phyloP scores from a whole-genome alignment of 768 basidiomycete species.

The Mycena kentingensis region DNA sequence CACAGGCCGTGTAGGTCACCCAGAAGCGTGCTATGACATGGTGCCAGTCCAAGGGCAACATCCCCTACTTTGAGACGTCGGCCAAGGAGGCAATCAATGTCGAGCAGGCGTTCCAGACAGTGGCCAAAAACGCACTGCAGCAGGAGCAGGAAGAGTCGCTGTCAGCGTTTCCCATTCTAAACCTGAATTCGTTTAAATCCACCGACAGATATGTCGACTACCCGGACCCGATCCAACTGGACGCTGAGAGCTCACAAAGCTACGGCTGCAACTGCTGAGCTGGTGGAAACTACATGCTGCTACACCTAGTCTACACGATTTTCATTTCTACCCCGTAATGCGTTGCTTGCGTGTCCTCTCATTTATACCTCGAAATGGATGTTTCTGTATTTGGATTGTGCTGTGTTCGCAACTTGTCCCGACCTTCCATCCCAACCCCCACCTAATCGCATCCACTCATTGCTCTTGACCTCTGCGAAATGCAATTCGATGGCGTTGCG shows the following conservation, averaged over 20 bases:
- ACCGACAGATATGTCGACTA: conserved; percentile 89
- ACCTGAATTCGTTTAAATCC: conserved; percentile 6
- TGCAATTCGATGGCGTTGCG: conserved; percentile 39
- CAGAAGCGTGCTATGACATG: conserved; percentile 99
- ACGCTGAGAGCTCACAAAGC: conserved; percentile 87
- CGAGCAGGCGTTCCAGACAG: conserved; percentile 99
- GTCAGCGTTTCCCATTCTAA: conserved; percentile 48
- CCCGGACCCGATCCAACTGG: conserved; percentile 97
- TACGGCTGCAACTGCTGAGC: conserved; percentile 88
- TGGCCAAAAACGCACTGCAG: conserved; percentile 98
- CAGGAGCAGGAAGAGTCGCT: conserved; percentile 96
- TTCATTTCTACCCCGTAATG: conserved; percentile 14
- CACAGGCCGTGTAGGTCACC: conserved; percentile 64
- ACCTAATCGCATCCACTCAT: conserved; percentile 38
- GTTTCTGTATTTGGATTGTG: conserved; percentile 6
- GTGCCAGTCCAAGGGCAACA: conserved; percentile 99
- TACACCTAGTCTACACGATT: conserved; percentile 21
- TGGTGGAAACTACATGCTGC: conserved; percentile 15
- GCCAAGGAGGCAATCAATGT: conserved; percentile 99
- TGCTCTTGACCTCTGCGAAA: conserved; percentile 69
- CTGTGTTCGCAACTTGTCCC: background rate
- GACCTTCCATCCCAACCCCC: background rate
- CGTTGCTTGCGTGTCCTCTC: conserved; percentile 11
- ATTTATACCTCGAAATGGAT: conserved; percentile 16
- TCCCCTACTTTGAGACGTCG: conserved; percentile 99